These are phyloP conservation scores for Aspergillus fijiensis DNA, from an alignment of 2,329 filamentous ascomycete species.

Conservation along the genomic window DNA sequence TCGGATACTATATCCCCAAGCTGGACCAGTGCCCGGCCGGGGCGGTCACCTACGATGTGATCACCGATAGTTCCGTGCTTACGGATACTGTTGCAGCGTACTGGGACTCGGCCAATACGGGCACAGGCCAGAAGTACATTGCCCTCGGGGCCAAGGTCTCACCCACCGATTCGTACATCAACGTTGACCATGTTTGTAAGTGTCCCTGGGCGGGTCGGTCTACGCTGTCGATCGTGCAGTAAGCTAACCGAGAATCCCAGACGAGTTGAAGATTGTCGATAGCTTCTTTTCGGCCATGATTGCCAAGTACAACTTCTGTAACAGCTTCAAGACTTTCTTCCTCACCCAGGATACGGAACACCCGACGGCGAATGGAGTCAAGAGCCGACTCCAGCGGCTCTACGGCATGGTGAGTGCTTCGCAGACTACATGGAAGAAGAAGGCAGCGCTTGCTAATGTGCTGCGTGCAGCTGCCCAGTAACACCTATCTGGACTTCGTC, in stretches of 20 bases:
- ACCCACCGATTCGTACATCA: neutral
- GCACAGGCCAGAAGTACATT: neutral
- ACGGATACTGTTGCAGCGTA: neutral
- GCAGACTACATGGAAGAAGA: neutral
- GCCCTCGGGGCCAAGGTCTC: neutral
- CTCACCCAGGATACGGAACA: neutral
- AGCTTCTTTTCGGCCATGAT: neutral
- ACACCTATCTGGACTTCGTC: neutral
- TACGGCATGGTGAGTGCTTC: neutral
- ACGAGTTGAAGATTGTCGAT: conserved; percentile 2
- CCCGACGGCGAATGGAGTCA: neutral
- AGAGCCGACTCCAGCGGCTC: neutral
- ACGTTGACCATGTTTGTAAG: conserved; percentile 8
- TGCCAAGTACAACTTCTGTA: neutral
- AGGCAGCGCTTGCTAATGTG: neutral
- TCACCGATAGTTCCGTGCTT: neutral
- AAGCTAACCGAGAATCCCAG: neutral
- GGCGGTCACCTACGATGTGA: neutral
- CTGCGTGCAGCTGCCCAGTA: neutral
- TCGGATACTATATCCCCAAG: conserved; percentile 1
- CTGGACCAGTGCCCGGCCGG: neutral
- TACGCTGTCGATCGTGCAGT: too few relatives aligned
- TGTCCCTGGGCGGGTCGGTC: neutral
- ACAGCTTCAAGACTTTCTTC: conserved; percentile 2
- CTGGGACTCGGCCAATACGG: neutral